Conservation (phyloP, 306 rosid genomes). For the Cicer yamashitae region DNA sequence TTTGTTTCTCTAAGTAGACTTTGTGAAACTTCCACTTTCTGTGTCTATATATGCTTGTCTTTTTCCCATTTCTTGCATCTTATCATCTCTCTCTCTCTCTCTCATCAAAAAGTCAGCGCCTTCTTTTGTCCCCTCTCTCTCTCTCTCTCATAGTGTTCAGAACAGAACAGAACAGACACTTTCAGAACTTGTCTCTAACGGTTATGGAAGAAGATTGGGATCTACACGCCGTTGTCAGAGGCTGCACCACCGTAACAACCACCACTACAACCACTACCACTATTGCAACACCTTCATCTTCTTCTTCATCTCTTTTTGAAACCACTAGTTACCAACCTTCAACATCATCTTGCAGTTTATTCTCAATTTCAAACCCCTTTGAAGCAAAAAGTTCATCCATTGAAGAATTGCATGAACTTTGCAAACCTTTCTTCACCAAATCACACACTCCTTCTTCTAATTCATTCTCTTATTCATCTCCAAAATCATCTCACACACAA, state of each 20-base stretch:
- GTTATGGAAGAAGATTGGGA: conserved; percentile 87
- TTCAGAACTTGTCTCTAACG: conserved; percentile 43
- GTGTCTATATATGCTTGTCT: conserved; percentile 49
- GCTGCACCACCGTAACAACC: conserved; percentile 54
- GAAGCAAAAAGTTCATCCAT: conserved; percentile 38
- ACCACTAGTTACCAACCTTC: conserved; percentile 25
- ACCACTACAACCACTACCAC: conserved; percentile 35
- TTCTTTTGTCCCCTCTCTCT: conserved; percentile 47
- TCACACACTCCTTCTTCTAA: conserved; percentile 42
- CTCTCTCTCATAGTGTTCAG: conserved; percentile 33
- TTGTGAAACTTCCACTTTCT: conserved; percentile 38
- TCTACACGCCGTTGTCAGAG: conserved; percentile 90
- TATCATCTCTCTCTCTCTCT: conserved; percentile 49
- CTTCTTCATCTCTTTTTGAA: conserved; percentile 31
- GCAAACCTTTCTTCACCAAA: conserved; percentile 80
- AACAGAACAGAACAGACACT: conserved; percentile 30
- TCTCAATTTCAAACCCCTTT: conserved; percentile 56
- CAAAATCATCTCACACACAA: conserved; percentile 45
- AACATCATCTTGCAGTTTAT: conserved; percentile 41
- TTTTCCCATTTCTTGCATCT: conserved; percentile 45
- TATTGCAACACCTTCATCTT: conserved; percentile 13
- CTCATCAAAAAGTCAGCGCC: conserved; percentile 54
- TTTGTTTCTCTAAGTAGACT: conserved; percentile 38
- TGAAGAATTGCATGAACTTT: conserved; percentile 81
- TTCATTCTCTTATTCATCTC: conserved; percentile 49